These are phyloP conservation scores for Aspergillus sp. DNA, from an alignment of 2,329 filamentous ascomycete species.

Conservation along the genomic window DNA sequence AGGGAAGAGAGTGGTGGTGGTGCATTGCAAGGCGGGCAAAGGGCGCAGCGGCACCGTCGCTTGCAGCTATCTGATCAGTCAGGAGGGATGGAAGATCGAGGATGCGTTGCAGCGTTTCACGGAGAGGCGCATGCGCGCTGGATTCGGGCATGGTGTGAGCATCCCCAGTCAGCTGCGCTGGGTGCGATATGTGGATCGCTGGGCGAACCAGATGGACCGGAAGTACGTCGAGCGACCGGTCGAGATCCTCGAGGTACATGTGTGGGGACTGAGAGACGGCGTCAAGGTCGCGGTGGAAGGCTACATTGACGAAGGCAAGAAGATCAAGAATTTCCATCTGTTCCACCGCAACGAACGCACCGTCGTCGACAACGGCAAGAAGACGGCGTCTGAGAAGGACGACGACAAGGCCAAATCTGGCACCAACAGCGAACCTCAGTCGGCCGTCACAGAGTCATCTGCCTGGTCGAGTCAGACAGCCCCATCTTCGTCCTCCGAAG, in stretches of 20 bases:
- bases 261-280: slow-evolving; percentile 83
- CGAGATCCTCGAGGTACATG: slow-evolving; percentile 83
- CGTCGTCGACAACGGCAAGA: slow-evolving; percentile 49
- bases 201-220: slow-evolving; percentile 70
- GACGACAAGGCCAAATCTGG: neutral
- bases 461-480: neutral
- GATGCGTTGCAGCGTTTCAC: slow-evolving; percentile 71
- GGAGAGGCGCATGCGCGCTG: slow-evolving; percentile 80
- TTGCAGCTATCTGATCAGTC: slow-evolving; percentile 85
- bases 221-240: slow-evolving; percentile 78
- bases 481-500: slow-evolving; percentile 8
- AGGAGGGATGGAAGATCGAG: slow-evolving; percentile 69
- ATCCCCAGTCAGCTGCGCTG: slow-evolving; percentile 91
- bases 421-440: slow-evolving; percentile 5
- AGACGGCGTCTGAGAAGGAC: slow-evolving; percentile 51
- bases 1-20: slow-evolving; percentile 70
- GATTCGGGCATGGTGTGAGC: slow-evolving; percentile 84
- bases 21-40: slow-evolving; percentile 97
- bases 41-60: slow-evolving; percentile 85
- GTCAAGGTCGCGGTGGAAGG: slow-evolving; percentile 86
- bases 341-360: slow-evolving; percentile 71
- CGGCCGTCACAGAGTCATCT: slow-evolving; percentile 9
- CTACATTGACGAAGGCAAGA: slow-evolving; percentile 83
- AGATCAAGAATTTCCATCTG: slow-evolving; percentile 78
- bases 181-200: slow-evolving; percentile 84